Percentiles rank a stretch among this genome's conserved stretches.
phyloP scores from a whole-genome alignment of 805 yeast species.

The Zygoascus bituminiphila region DNA sequence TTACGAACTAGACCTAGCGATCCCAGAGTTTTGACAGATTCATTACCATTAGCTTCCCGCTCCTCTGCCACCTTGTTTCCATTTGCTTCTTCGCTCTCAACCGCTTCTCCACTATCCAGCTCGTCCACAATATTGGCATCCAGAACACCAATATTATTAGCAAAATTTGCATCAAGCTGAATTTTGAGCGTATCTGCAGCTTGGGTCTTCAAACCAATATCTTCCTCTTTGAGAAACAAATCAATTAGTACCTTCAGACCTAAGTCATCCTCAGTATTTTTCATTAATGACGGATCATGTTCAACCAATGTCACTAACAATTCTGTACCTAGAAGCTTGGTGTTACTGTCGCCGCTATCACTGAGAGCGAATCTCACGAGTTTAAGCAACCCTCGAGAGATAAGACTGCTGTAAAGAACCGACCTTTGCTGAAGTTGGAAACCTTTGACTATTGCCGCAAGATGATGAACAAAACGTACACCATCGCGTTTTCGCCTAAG shows the following conservation, averaged over 20 bases:
- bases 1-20: conserved; percentile 4
- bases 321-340: conserved; percentile 70
- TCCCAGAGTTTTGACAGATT: conserved; percentile 10
- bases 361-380: conserved; percentile 65
- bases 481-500: conserved; percentile 50
- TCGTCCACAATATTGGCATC: not conserved
- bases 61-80: not conserved
- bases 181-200: conserved; percentile 76
- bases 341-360: conserved; percentile 35
- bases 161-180: conserved; percentile 40
- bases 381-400: conserved; percentile 60
- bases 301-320: conserved; percentile 72
- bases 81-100: not conserved
- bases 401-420: conserved; percentile 53
- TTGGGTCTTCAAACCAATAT: conserved; percentile 70
- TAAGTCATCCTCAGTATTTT: conserved; percentile 8
- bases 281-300: conserved; percentile 62
- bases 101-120: not conserved
- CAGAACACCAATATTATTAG: not conserved
- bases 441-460: conserved; percentile 63
- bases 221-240: conserved; percentile 52
- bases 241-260: conserved; percentile 36
- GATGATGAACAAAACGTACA: conserved; percentile 70
- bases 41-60: not conserved
- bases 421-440: conserved; percentile 53